phyloP scores from a whole-genome alignment of 345 rosid genomes.

The Syzygium grande region DNA sequence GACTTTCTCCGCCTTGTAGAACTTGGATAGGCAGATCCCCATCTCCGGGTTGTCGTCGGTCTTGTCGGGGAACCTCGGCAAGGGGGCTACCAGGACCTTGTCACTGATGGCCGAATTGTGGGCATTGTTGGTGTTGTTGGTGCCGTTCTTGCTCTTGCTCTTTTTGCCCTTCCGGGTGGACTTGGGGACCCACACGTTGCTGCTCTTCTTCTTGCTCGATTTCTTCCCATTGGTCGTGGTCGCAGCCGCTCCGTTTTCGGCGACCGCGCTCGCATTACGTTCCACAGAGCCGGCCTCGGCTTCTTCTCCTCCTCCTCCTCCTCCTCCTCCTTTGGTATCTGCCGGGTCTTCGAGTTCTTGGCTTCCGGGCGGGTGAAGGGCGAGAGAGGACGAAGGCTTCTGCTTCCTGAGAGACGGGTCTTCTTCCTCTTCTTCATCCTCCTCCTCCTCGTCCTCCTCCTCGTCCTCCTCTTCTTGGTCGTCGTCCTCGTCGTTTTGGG shows the following conservation, averaged over 20 bases:
- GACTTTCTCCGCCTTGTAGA: slow-evolving; percentile 94
- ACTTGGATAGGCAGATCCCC: slow-evolving; percentile 78
- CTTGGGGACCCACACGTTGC: slow-evolving; percentile 71
- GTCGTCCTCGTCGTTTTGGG: neutral
- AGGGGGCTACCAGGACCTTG: slow-evolving; percentile 62
- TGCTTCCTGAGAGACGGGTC: neutral
- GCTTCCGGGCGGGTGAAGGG: neutral
- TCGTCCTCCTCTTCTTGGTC: slow-evolving; percentile 41
- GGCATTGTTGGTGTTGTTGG: slow-evolving; percentile 12
- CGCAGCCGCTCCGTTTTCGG: neutral
- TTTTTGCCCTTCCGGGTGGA: slow-evolving; percentile 88
- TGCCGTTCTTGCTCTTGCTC: slow-evolving; percentile 31
- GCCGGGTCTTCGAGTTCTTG: neutral
- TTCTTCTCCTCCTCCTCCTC: neutral
- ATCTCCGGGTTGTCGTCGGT: slow-evolving; percentile 66
- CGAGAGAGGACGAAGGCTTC: neutral
- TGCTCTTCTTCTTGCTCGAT: slow-evolving; percentile 69
- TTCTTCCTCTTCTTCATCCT: slow-evolving; percentile 10
- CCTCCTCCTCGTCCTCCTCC: slow-evolving; percentile 31
- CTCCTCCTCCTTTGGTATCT: neutral
- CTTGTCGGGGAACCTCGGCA: slow-evolving; percentile 74
- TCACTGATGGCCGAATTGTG: slow-evolving; percentile 27
- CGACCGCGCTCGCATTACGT: neutral
- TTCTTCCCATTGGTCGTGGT: slow-evolving; percentile 29
- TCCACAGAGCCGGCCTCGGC: neutral